A percentile compares a stretch with the other conserved stretches of the same genome.
These are phyloP conservation scores for Magnusiomyces clavatus DNA, from an alignment of 1,139 yeast species.

Conservation along the genomic window DNA sequence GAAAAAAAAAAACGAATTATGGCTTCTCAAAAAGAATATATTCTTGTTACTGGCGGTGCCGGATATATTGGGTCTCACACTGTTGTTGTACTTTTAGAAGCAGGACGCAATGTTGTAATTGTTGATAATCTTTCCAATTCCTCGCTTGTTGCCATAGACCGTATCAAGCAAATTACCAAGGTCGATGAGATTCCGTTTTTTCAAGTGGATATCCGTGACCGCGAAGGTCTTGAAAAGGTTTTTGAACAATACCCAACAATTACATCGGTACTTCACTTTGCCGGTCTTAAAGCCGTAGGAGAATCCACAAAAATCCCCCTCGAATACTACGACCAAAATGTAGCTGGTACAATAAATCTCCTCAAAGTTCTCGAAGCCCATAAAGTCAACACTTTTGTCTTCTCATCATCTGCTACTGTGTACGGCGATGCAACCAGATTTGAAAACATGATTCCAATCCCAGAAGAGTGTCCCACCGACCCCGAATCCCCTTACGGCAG, in stretches of 20 bases:
- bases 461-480: conserved; percentile 69
- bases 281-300: conserved; percentile 83
- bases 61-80: conserved; percentile 86
- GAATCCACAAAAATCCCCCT: conserved; percentile 72
- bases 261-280: conserved; percentile 67
- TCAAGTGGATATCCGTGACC: conserved; percentile 52
- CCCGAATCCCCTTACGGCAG: conserved; percentile 76
- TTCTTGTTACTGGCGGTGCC: conserved; percentile 80
- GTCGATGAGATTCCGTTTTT: conserved; percentile 45
- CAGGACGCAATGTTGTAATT: conserved; percentile 62
- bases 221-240: conserved; percentile 40
- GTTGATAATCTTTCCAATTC: conserved; percentile 68
- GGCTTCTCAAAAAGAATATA: conserved; percentile 29
- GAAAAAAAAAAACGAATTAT: neutral
- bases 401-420: conserved; percentile 76
- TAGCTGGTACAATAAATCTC: conserved; percentile 56
- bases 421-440: conserved; percentile 78
- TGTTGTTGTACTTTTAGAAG: conserved; percentile 54
- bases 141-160: conserved; percentile 56
- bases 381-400: conserved; percentile 53
- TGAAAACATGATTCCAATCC: conserved; percentile 69
- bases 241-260: conserved; percentile 44
- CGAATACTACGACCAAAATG: conserved; percentile 61
- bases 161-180: conserved; percentile 52
- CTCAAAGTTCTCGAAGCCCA: conserved; percentile 44